Conservation (phyloP, 257 asterid genomes). For the Solanum corneliomulleri region DNA sequence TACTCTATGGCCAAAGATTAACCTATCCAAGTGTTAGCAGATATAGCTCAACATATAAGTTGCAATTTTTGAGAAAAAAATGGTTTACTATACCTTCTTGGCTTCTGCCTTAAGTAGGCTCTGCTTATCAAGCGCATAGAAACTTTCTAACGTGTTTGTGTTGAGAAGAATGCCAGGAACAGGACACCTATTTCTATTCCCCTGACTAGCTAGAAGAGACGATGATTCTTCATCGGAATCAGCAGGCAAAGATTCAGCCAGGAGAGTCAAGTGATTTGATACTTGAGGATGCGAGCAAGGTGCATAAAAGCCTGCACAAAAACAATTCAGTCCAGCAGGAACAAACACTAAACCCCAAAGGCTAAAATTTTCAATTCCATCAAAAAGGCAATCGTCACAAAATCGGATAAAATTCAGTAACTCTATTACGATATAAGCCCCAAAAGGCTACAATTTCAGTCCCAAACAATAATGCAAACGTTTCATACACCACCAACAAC, state of each 20-base stretch:
- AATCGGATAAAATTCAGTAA: neutral
- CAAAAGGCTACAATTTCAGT: neutral
- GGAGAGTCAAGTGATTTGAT: slow-evolving; percentile 68
- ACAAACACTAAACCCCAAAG: neutral
- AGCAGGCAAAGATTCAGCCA: slow-evolving; percentile 69
- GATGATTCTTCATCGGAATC: slow-evolving; percentile 37
- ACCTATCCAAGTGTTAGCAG: neutral
- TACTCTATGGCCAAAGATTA: neutral
- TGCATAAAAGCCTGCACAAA: slow-evolving; percentile 67
- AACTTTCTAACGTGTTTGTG: slow-evolving; percentile 81
- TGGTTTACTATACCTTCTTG: slow-evolving; percentile 34
- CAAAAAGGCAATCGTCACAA: neutral
- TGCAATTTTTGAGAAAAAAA: neutral
- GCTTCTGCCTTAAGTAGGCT: slow-evolving; percentile 61
- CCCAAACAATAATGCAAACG: neutral
- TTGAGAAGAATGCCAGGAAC: slow-evolving; percentile 77
- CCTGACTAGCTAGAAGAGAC: slow-evolving; percentile 20
- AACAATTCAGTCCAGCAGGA: neutral
- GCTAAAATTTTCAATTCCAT: neutral
- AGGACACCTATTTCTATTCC: slow-evolving; percentile 86
- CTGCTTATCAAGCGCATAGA: slow-evolving; percentile 62
- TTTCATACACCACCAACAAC: neutral
- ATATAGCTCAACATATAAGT: neutral
- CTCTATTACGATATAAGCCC: neutral
- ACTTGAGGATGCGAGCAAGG: slow-evolving; percentile 74